A percentile compares a stretch with the other conserved stretches of the same genome.
These are phyloP conservation scores for Dimocarpus longan DNA, from an alignment of 345 rosid genomes.

Conservation along the genomic window DNA sequence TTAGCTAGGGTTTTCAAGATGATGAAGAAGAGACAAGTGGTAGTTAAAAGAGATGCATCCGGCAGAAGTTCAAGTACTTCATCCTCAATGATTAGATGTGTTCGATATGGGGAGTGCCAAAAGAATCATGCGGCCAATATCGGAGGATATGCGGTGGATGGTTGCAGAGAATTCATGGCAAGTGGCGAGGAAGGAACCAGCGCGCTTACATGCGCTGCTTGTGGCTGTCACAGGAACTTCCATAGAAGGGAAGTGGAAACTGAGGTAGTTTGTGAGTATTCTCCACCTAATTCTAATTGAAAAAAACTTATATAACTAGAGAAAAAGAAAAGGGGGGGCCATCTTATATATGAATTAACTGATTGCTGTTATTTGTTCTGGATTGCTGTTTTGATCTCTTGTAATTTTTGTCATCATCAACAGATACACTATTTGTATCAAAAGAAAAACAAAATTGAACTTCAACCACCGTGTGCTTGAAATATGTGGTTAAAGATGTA, in stretches of 20 bases:
- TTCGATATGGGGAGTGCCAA: constrained; percentile 67
- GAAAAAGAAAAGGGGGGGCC: no score
- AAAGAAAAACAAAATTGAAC: neutral
- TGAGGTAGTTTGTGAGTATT: constrained; percentile 66
- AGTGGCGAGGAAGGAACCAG: constrained; percentile 48
- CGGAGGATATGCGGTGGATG: constrained; percentile 80
- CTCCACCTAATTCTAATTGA: constrained; percentile 50
- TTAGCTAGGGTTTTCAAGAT: constrained; percentile 30
- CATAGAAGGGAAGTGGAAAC: constrained; percentile 64
- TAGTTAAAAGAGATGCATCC: constrained; percentile 28
- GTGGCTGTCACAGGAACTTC: constrained; percentile 78
- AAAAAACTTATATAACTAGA: neutral
- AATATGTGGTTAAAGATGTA: constrained; percentile 8
- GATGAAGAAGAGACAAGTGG: constrained; percentile 63
- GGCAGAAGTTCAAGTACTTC: constrained; percentile 43
- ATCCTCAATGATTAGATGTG: constrained; percentile 35
- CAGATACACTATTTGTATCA: constrained; percentile 2
- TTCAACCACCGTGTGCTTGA: constrained; percentile 2
- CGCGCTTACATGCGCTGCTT: constrained; percentile 69
- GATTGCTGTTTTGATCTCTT: constrained; percentile 16
- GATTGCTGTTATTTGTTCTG: neutral
- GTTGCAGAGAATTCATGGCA: constrained; percentile 83
- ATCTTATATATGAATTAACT: constrained; percentile 8
- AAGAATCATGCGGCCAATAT: constrained; percentile 78
- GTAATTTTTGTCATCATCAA: constrained; percentile 12